Percentiles rank a stretch among this genome's conserved stretches.
Conservation (phyloP, 768 basidiomycete genomes). For the Hypsizygus marmoreus region DNA sequence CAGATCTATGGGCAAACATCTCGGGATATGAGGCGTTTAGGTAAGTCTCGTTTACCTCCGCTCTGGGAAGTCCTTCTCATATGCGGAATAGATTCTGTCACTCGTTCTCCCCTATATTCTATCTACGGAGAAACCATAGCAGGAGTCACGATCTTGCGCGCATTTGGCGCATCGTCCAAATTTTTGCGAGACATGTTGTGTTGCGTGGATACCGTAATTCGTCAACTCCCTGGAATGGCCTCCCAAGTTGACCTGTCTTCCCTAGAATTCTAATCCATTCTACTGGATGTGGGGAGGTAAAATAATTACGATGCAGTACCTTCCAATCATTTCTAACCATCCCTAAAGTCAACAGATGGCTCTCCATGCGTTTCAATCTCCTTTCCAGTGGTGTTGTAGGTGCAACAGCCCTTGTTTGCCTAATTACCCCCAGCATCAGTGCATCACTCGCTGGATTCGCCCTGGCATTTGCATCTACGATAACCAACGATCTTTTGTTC, state of each 20-base stretch:
- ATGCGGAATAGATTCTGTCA: conserved; percentile 30
- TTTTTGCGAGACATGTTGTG: conserved; percentile 83
- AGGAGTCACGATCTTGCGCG: conserved; percentile 57
- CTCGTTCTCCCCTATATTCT: conserved; percentile 43
- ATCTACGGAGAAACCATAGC: conserved; percentile 48
- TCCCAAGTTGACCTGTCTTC: conserved; percentile 1
- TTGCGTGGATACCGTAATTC: conserved; percentile 75
- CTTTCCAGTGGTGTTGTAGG: conserved; percentile 73
- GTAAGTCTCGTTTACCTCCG: conserved; percentile 35
- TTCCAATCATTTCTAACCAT: neutral
- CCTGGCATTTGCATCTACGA: conserved; percentile 77
- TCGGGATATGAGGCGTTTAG: conserved; percentile 80
- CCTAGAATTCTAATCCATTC: conserved; percentile 64
- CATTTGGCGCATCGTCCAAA: conserved; percentile 88
- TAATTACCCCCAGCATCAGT: conserved; percentile 69
- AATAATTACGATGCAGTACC: conserved; percentile 11
- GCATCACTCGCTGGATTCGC: conserved; percentile 88
- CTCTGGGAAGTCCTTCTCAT: neutral
- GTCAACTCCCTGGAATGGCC: neutral
- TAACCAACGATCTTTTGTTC: conserved; percentile 72
- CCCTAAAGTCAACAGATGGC: conserved; percentile 81
- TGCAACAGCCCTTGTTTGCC: conserved; percentile 65
- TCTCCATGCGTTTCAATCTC: conserved; percentile 85
- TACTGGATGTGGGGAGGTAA: conserved; percentile 92
- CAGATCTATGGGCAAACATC: conserved; percentile 74